Conservation (phyloP, 2,329 filamentous ascomycete genomes). For the Trichoderma endophyticum region DNA sequence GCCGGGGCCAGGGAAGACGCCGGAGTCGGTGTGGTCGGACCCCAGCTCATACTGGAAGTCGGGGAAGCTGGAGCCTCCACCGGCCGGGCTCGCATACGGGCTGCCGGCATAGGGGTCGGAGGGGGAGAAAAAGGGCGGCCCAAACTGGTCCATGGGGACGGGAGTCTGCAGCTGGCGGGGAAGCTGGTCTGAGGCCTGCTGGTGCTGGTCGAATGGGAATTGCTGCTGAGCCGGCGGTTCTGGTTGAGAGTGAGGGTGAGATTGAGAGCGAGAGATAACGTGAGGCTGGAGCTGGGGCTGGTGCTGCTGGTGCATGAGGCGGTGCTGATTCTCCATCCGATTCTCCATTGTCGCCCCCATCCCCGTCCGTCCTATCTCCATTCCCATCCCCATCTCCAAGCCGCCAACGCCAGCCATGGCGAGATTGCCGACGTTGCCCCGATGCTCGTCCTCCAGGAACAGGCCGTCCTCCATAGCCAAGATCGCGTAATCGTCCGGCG, state of each 20-base stretch:
- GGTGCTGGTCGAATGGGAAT: not conserved
- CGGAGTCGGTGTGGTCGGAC: not conserved
- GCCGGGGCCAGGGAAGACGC: not conserved
- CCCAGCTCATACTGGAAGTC: conserved; percentile 6
- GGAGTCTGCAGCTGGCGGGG: conserved; percentile 2
- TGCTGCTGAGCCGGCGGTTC: not conserved
- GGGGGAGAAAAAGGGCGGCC: conserved; percentile 5
- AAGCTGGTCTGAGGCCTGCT: not conserved
- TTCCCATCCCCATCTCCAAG: not conserved
- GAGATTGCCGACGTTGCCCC: not conserved
- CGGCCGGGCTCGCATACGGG: conserved; percentile 1
- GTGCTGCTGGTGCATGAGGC: conserved; percentile 3
- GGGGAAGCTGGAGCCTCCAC: conserved; percentile 4
- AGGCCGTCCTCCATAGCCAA: not conserved
- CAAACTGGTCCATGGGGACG: conserved; percentile 1
- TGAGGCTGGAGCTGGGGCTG: not conserved
- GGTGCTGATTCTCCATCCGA: not conserved
- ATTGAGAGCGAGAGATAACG: not conserved
- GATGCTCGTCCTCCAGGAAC: not conserved
- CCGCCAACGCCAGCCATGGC: not conserved
- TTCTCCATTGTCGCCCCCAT: not conserved
- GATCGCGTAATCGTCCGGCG: not conserved
- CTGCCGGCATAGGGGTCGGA: not conserved
- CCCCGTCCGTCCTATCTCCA: not conserved
- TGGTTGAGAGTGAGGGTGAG: not conserved